Percentiles rank a stretch among this genome's conserved stretches.
Evolutionary conservation across 305 asterid genomes (phyloP).

Genomic region (Fraxinus nigra): DNA sequence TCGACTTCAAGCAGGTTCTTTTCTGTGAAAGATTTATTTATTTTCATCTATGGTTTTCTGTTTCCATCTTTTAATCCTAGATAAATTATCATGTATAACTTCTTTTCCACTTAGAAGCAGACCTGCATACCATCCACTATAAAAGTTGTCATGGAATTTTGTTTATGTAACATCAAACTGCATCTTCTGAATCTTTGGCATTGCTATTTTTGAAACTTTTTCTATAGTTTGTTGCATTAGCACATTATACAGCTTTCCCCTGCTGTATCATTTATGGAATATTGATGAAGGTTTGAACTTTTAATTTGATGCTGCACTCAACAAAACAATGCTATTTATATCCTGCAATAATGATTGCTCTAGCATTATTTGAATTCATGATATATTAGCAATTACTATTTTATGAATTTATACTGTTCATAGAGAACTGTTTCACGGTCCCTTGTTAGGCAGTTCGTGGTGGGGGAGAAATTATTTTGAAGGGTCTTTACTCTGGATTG

Average conservation of each 20-base stretch:
- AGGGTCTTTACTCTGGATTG: conserved; percentile 72
- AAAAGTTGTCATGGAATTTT: not conserved
- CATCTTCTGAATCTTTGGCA: not conserved
- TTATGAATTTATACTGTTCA: conserved; percentile 3
- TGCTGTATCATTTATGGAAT: not conserved
- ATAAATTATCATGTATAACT: not conserved
- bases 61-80: not conserved
- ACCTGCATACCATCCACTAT: not conserved
- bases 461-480: conserved; percentile 54
- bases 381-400: not conserved
- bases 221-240: not conserved
- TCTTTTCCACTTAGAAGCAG: not conserved
- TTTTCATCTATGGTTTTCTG: not conserved
- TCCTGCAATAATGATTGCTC: not conserved
- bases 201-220: not conserved
- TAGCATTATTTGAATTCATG: not conserved
- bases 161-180: not conserved
- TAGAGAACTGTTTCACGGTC: conserved; percentile 20
- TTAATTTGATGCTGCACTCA: not conserved
- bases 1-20: conserved; percentile 63
- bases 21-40: not conserved
- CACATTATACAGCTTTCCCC: not conserved
- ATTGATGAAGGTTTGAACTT: not conserved
- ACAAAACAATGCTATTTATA: not conserved
- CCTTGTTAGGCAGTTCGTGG: conserved; percentile 56